Base-by-base conservation (phyloP, 768 basidiomycete species). In the Ephemerocybe angulata region DNA sequence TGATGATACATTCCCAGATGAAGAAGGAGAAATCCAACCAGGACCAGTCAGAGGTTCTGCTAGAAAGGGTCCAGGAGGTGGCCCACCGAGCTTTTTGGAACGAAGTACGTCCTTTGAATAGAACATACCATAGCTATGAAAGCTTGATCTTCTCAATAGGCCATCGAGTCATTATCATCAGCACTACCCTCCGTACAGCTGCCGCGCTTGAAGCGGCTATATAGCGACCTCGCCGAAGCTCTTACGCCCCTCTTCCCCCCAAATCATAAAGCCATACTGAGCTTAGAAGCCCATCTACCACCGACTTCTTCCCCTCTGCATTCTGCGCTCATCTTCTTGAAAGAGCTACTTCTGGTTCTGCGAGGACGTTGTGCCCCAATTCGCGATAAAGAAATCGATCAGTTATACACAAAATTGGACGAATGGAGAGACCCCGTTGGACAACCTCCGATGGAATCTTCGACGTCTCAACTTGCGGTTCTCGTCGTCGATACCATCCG, bases 31-130 rank as follows among this genome's bases (percentile, higher is more conserved):
- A 24, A 22, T 48, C 21, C 30, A 58, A 48, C 30, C 11, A 54
- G 22, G 46, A 58, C 3, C 38, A 60, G 4, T 52, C 52, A 13
- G 56, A 60, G 11, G 44, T 57, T 12, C 60, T 77, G 10, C 70
- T 71, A 10, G 66, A 72, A 12, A 67, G 80, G 37, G 80, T 82
- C 12, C 76, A 77, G 54, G 73, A 77, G 55, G 80, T 82, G 5
- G 78, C 81, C 12, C 84, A 87, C 64, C 72, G 71, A 47, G 87
- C 85, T 3, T 90, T 90, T 65, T 90, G 88, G 88, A 81, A 84
- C 38, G 80, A 87, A 76, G 88, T 88, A 60, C 63, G 77, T 61
- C 11, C 48, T 46, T 54, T 40, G n/a, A n/a, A n/a, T n/a, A n/a
- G n/a, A n/a, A n/a, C n/a, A n/a, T n/a, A n/a, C n/a, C n/a, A n/a